Base-by-base conservation (phyloP, 2,329 filamentous ascomycete species). In the Fusarium vanettenii region DNA sequence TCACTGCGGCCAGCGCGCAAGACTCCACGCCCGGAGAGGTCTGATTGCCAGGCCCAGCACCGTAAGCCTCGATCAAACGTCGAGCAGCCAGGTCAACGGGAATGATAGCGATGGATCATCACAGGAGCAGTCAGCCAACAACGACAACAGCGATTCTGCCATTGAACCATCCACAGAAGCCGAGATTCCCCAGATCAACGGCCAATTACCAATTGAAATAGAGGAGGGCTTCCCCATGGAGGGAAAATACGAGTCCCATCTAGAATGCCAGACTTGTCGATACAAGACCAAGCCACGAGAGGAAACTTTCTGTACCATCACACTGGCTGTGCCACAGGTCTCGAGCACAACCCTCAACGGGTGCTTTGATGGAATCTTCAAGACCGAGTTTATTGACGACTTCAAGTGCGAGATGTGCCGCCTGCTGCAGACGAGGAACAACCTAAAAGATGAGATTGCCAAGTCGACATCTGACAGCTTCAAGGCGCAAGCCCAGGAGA, bases 331-430 rank as follows among this genome's bases (percentile, higher is more conserved):
- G 5, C 97, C 97, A 0, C 94, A 97, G 81, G 90, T 92, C 71
- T 91, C 89, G 60, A 93, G 94, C 3, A 95, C 95, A 0, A 93
- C 94, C 0, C 88, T 99, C 18, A 95, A 93, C 80, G 88, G 92
- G 10, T 99, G 97, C 82, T 97, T 99, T 78, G 97, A 99, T 79
- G 94, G 94, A 45, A 92, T 98, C 83, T 92, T 99, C 76, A 98
- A 98, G 84, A 95, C 94, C 0, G 97, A 99, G 82, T 93, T 95
- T 81, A 98, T 99, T 75, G 96, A 98, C 73, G 97, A 98, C 81
- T 99, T 97, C 87, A 95, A 94, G 77, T 99, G 97, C 85, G 97
- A 98, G 79, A 94, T 92, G 84, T 99, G 97, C 80, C 91, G 95
- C 25, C 87, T 99, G n/a, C 84, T 94, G 50, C 93, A 98, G 81